Evolutionary conservation across 73 alveolate species (phyloP), one percentile per base, ranked within the genome.

Genomic region (Blepharisma japonicum): DNA sequence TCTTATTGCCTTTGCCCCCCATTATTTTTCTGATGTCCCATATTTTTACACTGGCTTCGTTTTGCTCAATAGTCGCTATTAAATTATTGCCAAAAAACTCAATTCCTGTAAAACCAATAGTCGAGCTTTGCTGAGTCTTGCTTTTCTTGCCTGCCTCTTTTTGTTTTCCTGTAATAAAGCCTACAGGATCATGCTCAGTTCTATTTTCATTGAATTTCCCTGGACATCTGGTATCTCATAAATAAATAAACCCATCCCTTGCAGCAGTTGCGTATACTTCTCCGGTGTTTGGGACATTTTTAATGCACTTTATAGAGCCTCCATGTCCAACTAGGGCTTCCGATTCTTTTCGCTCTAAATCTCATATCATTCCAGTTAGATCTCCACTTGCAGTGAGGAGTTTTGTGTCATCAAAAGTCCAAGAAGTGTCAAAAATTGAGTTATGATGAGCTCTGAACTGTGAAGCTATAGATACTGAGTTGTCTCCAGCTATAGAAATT

Each of bases 241-340:
- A 18, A 39, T 14, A 61, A 39, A 61, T 61, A 8, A 14, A 14
- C 47, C 74, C 74, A 25, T 61, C 74, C 23, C 74, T 61, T 2
- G 74, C 14, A 20, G 74, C 74, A 14, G 74, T 61, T 20, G 74
- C 38, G 46, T 61, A 61, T 0, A 61, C 47, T 18, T 14, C 23
- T n/a, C 18, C 2, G 0, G 47, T 25, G 14, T 8, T 61, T 9
- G 74, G 74, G 39, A 11, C 14, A 39, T 5, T 61, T 25, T 25
- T 14, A 61, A 61, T 61, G 47, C 74, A 61, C 23, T 61, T 61
- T 14, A 61, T 39, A 9, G 74, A 61, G 0, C 74, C 74, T 61
- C 47, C 23, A 39, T 61, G 74, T 0, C 23, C 23, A 1, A 39
- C 74, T 5, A 61, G 47, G 74, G 23, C 5, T 8, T 25, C 14